Base-by-base conservation (phyloP, 1,139 yeast genomes). In the Lodderomyces margitis region DNA sequence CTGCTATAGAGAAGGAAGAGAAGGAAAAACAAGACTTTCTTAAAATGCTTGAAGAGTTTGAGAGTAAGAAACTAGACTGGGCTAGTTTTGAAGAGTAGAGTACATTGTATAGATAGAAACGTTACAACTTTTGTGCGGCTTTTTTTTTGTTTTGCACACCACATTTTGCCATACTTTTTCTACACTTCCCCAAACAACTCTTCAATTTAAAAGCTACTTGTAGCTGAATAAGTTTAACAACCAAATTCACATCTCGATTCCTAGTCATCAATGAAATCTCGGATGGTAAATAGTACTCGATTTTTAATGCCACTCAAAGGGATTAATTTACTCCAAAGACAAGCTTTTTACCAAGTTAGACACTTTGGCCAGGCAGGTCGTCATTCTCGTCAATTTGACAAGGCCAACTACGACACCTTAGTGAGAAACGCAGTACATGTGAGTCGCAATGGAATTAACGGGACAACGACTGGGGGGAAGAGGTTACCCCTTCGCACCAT, bases 41-140 rank as follows among this genome's bases (percentile, higher is more conserved):
- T 25, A 57, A 56, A 31, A 56, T 67, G 56, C 56, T 66, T 35
- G 62, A 58, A 38, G 63, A 62, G 44, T 56, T 66, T 56, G 60
- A 56, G 30, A 57, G 57, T 42, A 55, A 58, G 16, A 51, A 59
- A 19, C 46, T 61, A 19, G 64, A 57, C 44, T 68, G 74, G 74
- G 74, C 74, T 1, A 44, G 44, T 35, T 34, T 46, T 10, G 67
- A 63, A 3, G 40, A 37, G 15, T 36, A 17, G 28, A 16, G 5
- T 33, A 33, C 19, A 14, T 21, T 21, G 17, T 8, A 12, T 19
- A 19, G 16, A 19, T 19, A 20, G 23, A 39, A 12, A 39, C 30
- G 10, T 5, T 34, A 5, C 4, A 31, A 16, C 17, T 16, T 19
- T n/a, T 32, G 23, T 32, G 24, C 23, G 24, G 36, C 19, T 21